Percentiles rank a stretch among this genome's conserved stretches.
Evolutionary conservation across 345 rosid species (phyloP).

Genomic region (thale cress (Arabidopsis thaliana)): DNA sequence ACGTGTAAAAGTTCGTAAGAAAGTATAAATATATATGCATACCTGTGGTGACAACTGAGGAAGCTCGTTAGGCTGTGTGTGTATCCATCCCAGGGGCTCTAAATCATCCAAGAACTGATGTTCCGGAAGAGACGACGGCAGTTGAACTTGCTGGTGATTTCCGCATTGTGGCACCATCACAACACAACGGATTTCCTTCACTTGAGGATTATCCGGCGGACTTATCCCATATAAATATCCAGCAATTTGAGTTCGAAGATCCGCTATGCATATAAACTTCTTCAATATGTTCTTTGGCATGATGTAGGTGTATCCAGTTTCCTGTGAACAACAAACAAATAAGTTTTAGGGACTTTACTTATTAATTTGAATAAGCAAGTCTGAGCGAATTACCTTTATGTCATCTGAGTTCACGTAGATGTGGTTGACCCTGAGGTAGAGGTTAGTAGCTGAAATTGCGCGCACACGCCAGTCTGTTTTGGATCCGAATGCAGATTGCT

Average conservation of each 20-base stretch:
- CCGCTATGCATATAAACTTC: conserved; percentile 98
- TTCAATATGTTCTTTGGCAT: conserved; percentile 97
- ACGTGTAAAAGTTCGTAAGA: too few relatives aligned
- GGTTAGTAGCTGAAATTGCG: conserved; percentile 98
- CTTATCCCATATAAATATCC: conserved; percentile 97
- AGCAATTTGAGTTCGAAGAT: conserved; percentile 88
- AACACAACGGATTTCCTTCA: conserved; percentile 94
- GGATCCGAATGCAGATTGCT: conserved; percentile 89
- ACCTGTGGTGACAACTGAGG: conserved; percentile 98
- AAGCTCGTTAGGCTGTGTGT: conserved; percentile 98
- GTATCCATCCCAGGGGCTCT: conserved; percentile 99
- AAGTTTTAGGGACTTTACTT: conserved; percentile 13
- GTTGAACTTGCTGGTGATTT: conserved; percentile 79
- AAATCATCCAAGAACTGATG: conserved; percentile 88
- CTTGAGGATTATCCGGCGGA: conserved; percentile 97
- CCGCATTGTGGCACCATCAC: conserved; percentile 96
- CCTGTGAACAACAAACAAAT: conserved; percentile 53
- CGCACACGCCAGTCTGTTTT: conserved; percentile 99
- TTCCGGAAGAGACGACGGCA: conserved; percentile 92
- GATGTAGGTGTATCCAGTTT: conserved; percentile 91
- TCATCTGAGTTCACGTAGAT: conserved; percentile 96
- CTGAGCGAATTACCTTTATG: conserved; percentile 61
- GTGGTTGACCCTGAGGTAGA: conserved; percentile 91
- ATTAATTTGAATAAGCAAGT: conserved; percentile 5
- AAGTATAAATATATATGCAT: not conserved